Base-by-base conservation (phyloP, 2,329 filamentous ascomycete species). In the Aspergillus sergii region DNA sequence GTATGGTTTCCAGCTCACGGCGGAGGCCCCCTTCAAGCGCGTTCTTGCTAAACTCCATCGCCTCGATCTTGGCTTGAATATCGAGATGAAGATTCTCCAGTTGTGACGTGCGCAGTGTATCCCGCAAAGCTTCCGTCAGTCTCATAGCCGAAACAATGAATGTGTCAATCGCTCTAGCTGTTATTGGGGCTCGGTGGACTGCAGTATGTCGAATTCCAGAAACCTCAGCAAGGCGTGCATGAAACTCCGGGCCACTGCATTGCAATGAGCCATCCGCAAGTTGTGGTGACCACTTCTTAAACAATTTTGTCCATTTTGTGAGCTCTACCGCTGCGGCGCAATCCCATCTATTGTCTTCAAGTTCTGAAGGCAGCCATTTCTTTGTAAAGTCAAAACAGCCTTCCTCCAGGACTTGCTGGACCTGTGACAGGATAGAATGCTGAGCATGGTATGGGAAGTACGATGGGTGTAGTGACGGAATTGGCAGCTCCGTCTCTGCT, bases 391-490 rank as follows among this genome's bases (percentile, higher is more conserved):
- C 43, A 43, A 63, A 63, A 41, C 45, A 59, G 41, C 41, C 23
- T 21, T 63, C 57, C 46, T 63, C 61, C 9, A 63, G 23, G 1
- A 57, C 34, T 32, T 21, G 30, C 8, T 63, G 61, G 5, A 60
- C 51, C 1, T 41, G 43, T 6, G 39, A 59, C 6, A 63, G 4
- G 10, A 63, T 57, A 0, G 7, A 51, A 50, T 63, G 61, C 21
- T 63, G 61, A 2, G 61, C 34, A 26, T 57, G 57, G 36, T 63
- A 63, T 12, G 61, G 57, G 4, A 63, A 28, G 14, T 45, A 63
- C 0, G 28, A 30, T 0, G 57, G 57, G 10, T 36, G 26, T 26
- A 59, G 46, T 19, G 46, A 30, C 6, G 26, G 16, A 32, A n/a
- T n/a, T 19, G 1, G 26, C 26, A 19, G 9, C 14, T 50, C 46